A percentile compares a stretch with the other conserved stretches of the same genome.
These are phyloP conservation scores for Xylariales sp. DNA, from an alignment of 2,329 filamentous ascomycete species.

Conservation along the genomic window DNA sequence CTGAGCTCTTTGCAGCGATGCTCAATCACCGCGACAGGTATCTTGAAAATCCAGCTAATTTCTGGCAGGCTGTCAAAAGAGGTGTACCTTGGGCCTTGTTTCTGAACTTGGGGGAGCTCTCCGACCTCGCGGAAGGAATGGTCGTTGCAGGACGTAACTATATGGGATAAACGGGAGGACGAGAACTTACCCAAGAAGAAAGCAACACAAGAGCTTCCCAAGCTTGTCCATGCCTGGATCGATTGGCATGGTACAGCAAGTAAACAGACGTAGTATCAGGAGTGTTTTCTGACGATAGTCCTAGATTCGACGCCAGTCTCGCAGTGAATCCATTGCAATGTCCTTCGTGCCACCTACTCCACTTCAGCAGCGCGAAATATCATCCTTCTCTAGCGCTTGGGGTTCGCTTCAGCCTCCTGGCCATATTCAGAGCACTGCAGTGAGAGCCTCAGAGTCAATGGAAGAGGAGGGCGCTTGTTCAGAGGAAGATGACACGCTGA, in stretches of 20 bases:
- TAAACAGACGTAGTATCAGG: background rate
- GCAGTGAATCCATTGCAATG: background rate
- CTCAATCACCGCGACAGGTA: background rate
- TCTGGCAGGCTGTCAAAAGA: constrained; percentile 1
- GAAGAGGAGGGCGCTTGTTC: too few species aligned
- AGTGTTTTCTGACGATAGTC: background rate
- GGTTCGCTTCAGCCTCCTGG: too few species aligned
- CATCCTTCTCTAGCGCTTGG: too few species aligned
- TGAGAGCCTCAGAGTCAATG: too few species aligned
- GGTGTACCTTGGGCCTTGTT: background rate
- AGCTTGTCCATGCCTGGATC: background rate
- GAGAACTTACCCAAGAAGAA: background rate
- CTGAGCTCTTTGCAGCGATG: background rate
- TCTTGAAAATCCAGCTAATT: background rate
- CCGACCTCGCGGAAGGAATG: background rate
- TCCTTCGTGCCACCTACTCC: background rate
- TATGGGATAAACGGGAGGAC: background rate
- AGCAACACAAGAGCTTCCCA: background rate
- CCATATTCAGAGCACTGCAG: too few species aligned
- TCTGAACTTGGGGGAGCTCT: background rate
- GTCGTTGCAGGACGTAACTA: background rate
- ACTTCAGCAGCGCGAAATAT: background rate
- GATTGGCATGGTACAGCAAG: background rate
- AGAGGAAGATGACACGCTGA: too few species aligned
- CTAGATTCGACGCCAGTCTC: background rate